Conservation (phyloP, 306 rosid genomes). For the Vigna radiata region DNA sequence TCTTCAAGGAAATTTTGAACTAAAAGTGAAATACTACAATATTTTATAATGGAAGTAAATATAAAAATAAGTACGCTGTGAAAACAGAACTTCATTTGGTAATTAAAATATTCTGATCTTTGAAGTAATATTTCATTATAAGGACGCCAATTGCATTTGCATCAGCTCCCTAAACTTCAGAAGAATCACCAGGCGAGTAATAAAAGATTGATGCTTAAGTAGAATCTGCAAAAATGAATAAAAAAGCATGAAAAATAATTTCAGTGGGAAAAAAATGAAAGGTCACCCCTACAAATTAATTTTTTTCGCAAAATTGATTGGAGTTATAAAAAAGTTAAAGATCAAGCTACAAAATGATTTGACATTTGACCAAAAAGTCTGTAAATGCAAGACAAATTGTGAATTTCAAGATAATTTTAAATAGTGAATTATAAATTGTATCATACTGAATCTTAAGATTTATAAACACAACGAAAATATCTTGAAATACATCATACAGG, state of each 20-base stretch:
- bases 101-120: slow-evolving; percentile 68
- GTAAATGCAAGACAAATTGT: not conserved
- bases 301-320: not conserved
- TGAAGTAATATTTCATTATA: slow-evolving; percentile 60
- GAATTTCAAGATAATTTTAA: not conserved
- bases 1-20: slow-evolving; percentile 52
- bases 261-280: not conserved
- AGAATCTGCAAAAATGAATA: slow-evolving; percentile 94
- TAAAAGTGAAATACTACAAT: slow-evolving; percentile 57
- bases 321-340: not conserved
- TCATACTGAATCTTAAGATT: not conserved
- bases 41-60: slow-evolving; percentile 53
- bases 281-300: not conserved
- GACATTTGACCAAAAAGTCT: not conserved
- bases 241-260: slow-evolving; percentile 61
- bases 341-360: not conserved
- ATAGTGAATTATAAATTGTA: not conserved
- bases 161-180: slow-evolving; percentile 99
- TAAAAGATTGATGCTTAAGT: slow-evolving; percentile 87
- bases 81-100: slow-evolving; percentile 66
- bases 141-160: slow-evolving; percentile 59
- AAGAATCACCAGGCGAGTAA: slow-evolving; percentile 95
- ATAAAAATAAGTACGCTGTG: slow-evolving; percentile 31
- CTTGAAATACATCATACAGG: not conserved
- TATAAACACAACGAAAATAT: not conserved